Conservation (phyloP, 1,139 yeast species). For the Yamadazyma songkhlaensis region DNA sequence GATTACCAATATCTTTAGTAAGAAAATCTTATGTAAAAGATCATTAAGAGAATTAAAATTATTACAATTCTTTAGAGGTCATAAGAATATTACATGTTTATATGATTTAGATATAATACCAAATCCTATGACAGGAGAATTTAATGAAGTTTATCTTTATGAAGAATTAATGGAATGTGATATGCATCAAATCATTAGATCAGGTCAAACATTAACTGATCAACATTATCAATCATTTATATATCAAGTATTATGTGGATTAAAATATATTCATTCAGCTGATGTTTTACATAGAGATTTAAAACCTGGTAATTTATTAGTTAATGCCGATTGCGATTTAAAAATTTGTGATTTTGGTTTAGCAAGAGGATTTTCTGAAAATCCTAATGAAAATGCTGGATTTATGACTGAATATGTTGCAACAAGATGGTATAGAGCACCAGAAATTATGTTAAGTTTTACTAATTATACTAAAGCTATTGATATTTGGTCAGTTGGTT, state of each 20-base stretch:
- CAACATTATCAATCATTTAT: conserved; percentile 92
- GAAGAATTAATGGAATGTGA: conserved; percentile 98
- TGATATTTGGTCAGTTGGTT: conserved; percentile 97
- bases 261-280: conserved; percentile 87
- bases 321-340: conserved; percentile 93
- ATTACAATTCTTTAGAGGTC: conserved; percentile 87
- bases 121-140: conserved; percentile 62
- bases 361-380: conserved; percentile 89
- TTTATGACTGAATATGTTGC: conserved; percentile 96
- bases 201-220: conserved; percentile 92
- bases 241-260: conserved; percentile 89
- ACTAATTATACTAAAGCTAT: conserved; percentile 94
- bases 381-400: conserved; percentile 84
- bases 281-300: conserved; percentile 93
- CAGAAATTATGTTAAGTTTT: conserved; percentile 92
- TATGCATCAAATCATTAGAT: conserved; percentile 92
- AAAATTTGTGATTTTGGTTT: conserved; percentile 96
- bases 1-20: conserved; percentile 87
- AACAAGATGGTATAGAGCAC: conserved; percentile 97
- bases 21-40: conserved; percentile 83
- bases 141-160: conserved; percentile 87
- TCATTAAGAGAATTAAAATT: conserved; percentile 87
- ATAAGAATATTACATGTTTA: conserved; percentile 87
- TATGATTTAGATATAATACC: conserved; percentile 92
- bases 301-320: conserved; percentile 90